Evolutionary conservation across 176 grass and related monocot genomes (phyloP).

Genomic region (Aegilops longissima): DNA sequence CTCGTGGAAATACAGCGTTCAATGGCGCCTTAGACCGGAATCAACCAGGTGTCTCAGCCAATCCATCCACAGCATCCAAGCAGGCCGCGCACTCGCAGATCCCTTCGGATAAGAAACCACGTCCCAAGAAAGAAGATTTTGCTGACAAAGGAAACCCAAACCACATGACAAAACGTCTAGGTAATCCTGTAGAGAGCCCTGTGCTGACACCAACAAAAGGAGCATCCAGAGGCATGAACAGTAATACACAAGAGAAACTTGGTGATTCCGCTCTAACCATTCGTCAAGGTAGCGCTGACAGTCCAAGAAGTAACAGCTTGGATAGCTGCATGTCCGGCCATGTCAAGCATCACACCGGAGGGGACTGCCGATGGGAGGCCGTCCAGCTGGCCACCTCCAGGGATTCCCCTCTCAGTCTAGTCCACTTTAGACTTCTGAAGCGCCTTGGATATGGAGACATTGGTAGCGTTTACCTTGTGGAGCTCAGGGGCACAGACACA

Average conservation of each 20-base stretch:
- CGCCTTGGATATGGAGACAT: constrained; percentile 64
- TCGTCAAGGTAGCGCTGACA: neutral
- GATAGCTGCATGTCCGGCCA: neutral
- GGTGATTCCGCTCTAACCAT: neutral
- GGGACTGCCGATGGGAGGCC: constrained; percentile 58
- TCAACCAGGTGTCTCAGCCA: constrained; percentile 23
- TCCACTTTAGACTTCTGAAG: constrained; percentile 63
- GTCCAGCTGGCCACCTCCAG: constrained; percentile 34
- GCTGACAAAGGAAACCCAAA: constrained; percentile 8
- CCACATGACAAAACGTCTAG: neutral
- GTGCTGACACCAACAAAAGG: neutral
- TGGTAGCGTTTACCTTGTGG: constrained; percentile 60
- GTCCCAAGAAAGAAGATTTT: constrained; percentile 28
- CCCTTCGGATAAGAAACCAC: constrained; percentile 37
- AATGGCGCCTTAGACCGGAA: constrained; percentile 27
- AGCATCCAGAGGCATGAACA: neutral
- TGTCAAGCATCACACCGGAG: constrained; percentile 58
- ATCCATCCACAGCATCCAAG: constrained; percentile 27
- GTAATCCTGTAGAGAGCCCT: neutral
- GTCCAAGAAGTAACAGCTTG: constrained; percentile 16
- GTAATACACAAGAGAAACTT: neutral
- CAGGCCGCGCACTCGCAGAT: constrained; percentile 11
- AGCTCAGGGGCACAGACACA: constrained; percentile 46
- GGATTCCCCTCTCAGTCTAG: constrained; percentile 49
- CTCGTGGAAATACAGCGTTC: neutral